Conservation (phyloP, 78 protist genomes). For the Guillardia theta region DNA sequence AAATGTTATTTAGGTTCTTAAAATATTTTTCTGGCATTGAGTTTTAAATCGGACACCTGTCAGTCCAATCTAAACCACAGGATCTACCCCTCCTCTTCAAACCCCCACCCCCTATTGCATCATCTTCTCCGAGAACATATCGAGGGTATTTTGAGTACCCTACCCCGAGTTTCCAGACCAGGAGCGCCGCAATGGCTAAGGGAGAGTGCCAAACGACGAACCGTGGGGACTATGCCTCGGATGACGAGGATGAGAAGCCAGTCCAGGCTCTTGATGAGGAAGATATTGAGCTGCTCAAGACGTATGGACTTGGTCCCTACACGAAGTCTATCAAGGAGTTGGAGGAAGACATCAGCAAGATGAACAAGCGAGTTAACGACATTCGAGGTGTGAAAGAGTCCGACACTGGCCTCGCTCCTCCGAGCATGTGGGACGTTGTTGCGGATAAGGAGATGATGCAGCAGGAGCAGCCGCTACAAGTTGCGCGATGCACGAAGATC, state of each 20-base stretch:
- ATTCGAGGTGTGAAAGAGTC: slow-evolving; percentile 83
- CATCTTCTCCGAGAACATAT: too few species aligned
- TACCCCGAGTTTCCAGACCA: too few species aligned
- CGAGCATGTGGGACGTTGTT: slow-evolving; percentile 94
- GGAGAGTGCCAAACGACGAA: not conserved
- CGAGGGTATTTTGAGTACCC: not conserved
- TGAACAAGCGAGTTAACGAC: slow-evolving; percentile 62
- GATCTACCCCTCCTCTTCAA: not conserved
- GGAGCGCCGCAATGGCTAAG: not conserved
- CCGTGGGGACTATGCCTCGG: slow-evolving; percentile 41
- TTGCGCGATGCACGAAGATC: slow-evolving; percentile 98
- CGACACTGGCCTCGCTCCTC: slow-evolving; percentile 98
- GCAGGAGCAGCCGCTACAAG: slow-evolving; percentile 93
- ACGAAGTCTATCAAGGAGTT: slow-evolving; percentile 62
- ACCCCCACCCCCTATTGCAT: too few species aligned
- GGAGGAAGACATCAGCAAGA: slow-evolving; percentile 79
- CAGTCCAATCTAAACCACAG: not conserved
- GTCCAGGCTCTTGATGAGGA: slow-evolving; percentile 89
- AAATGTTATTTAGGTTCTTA: too few species aligned
- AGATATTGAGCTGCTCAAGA: slow-evolving; percentile 92
- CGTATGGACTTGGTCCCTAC: slow-evolving; percentile 92
- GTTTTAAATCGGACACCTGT: not conserved
- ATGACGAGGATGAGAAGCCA: slow-evolving; percentile 51
- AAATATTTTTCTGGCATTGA: not conserved
- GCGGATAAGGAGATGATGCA: slow-evolving; percentile 89